Base-by-base conservation (phyloP, 257 asterid species). In the Linderniella brevidens region DNA sequence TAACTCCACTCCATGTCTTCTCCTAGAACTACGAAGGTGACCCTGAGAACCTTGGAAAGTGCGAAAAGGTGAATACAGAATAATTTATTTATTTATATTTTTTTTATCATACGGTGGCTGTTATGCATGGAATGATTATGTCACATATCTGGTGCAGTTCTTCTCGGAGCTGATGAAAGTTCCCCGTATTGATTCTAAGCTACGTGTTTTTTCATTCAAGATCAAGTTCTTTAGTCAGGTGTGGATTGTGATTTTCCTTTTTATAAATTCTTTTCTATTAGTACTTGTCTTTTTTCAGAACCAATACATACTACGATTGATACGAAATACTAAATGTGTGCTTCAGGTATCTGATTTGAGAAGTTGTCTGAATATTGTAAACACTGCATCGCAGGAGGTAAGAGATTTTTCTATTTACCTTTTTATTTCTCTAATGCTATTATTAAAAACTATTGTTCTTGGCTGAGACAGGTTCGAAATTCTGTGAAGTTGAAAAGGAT, bases 91-190 rank as follows among this genome's bases (percentile, higher is more conserved):
- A 1, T 13, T 8, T 12, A 9, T 13, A 13, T 43, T 15, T 5
- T 13, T 13, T 39, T 13, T 2, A 39, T 1, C 13, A 53, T 29
- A 63, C n/a, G n/a, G n/a, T n/a, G 15, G n/a, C 39, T n/a, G n/a
- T n/a, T n/a, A n/a, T n/a, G n/a, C 48, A 17, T 36, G 39, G 45
- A 59, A 35, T 45, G 42, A 48, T 47, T 25, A 25, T 25, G 60
- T 53, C 57, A 60, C 18, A 47, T 58, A 56, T 46, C 47, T 46
- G 59, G 48, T 67, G 69, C 87, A 92, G 99, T 92, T 86, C 72
- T 92, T 92, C 66, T 60, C 85, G 74, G 96, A 92, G 88, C 81
- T 92, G 68, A 86, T 92, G 99, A 92, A 92, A 76, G 96, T 92
- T 59, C 99, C 99, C 35, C 79, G 99, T 29, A 94, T 92, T 52